Evolutionary conservation across 2,329 filamentous ascomycete genomes (phyloP).

Genomic region (Aspergillus awamori): DNA sequence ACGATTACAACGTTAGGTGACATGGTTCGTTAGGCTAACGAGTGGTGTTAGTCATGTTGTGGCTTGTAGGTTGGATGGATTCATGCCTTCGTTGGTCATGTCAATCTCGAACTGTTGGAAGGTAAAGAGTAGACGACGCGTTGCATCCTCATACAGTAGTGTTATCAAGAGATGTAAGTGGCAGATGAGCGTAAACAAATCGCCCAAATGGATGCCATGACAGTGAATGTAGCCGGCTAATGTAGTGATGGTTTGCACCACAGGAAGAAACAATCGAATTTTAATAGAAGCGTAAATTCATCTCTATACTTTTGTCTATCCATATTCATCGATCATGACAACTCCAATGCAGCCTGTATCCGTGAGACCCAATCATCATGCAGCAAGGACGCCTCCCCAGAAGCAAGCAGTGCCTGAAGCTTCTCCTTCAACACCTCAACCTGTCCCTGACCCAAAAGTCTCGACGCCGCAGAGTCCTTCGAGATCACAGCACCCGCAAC

Average conservation of each 20-base stretch:
- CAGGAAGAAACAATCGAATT: background rate
- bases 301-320: slow-evolving; percentile 28
- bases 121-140: background rate
- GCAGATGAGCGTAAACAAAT: background rate
- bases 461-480: slow-evolving; percentile 21
- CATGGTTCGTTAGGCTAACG: background rate
- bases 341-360: slow-evolving; percentile 30
- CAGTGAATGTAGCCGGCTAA: background rate
- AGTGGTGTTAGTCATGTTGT: background rate
- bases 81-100: background rate
- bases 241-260: background rate
- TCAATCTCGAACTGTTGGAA: background rate
- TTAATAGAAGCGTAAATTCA: background rate
- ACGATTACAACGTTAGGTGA: background rate
- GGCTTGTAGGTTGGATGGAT: background rate
- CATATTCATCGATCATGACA: slow-evolving; percentile 7
- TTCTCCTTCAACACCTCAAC: slow-evolving; percentile 20
- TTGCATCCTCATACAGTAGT: background rate
- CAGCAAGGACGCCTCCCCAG: slow-evolving; percentile 29
- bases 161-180: background rate
- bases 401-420: slow-evolving; percentile 29
- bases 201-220: background rate
- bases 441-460: slow-evolving; percentile 22
- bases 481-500: slow-evolving; percentile 40
- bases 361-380: slow-evolving; percentile 38